These are phyloP conservation scores for Tulasnella sp. DNA, from an alignment of 768 basidiomycete species.

Conservation along the genomic window DNA sequence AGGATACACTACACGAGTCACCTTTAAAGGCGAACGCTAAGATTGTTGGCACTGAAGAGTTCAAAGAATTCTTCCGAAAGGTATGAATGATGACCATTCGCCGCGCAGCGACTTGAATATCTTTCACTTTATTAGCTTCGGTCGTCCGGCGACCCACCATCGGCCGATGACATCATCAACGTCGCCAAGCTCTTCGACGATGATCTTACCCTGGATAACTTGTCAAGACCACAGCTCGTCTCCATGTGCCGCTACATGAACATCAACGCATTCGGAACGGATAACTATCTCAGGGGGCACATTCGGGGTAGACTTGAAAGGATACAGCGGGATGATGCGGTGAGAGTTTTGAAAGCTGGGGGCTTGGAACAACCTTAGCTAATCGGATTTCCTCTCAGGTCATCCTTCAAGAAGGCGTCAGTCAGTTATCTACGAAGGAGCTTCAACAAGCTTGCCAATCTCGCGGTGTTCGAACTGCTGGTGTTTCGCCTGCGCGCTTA, in stretches of 20 bases:
- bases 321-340: conserved; percentile 77
- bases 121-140: conserved; percentile 61
- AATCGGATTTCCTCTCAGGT: conserved; percentile 34
- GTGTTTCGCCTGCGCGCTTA: conserved; percentile 76
- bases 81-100: too few species aligned
- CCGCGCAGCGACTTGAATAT: not conserved
- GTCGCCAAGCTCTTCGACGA: conserved; percentile 97
- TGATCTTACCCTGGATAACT: conserved; percentile 93
- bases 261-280: conserved; percentile 95
- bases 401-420: conserved; percentile 81
- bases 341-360: conserved; percentile 18
- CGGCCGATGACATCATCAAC: conserved; percentile 75
- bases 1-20: conserved; percentile 91
- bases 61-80: conserved; percentile 99
- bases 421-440: conserved; percentile 81
- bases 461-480: conserved; percentile 81
- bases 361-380: not conserved
- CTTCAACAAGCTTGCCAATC: conserved; percentile 88
- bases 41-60: conserved; percentile 87
- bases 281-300: conserved; percentile 91
- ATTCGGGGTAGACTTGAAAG: conserved; percentile 74
- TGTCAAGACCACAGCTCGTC: conserved; percentile 94
- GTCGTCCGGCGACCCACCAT: conserved; percentile 89
- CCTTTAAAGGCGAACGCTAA: conserved; percentile 86
- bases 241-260: conserved; percentile 98